Conservation (phyloP, 306 rosid genomes). For the Rubus idaeus region DNA sequence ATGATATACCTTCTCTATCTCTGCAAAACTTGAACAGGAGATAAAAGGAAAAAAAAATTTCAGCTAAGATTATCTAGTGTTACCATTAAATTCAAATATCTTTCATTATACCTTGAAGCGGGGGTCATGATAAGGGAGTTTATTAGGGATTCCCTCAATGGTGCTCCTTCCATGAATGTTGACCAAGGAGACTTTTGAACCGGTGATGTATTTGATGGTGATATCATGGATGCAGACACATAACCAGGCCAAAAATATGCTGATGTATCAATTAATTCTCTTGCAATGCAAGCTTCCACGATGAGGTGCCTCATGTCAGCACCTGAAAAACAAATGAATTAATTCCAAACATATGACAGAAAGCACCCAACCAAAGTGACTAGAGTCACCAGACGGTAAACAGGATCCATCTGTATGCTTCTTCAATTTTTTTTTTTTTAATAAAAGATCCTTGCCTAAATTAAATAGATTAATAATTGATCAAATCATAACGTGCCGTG, state of each 20-base stretch:
- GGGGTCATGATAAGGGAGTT: constrained; percentile 56
- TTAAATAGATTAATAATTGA: background rate
- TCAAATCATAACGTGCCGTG: constrained; percentile 7
- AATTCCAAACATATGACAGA: constrained; percentile 26
- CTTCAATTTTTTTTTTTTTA: background rate
- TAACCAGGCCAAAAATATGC: constrained; percentile 74
- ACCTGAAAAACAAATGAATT: constrained; percentile 41
- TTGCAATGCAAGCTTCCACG: constrained; percentile 81
- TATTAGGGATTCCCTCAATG: constrained; percentile 50
- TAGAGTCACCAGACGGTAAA: background rate
- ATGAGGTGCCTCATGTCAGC: constrained; percentile 82
- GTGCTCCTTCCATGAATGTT: constrained; percentile 71
- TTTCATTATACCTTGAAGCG: constrained; percentile 59
- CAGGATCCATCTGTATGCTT: background rate
- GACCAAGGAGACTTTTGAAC: constrained; percentile 67
- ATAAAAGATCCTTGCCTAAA: background rate
- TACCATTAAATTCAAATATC: constrained; percentile 20
- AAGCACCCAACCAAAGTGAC: constrained; percentile 1
- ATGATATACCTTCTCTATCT: constrained; percentile 71
- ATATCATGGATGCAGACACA: constrained; percentile 45
- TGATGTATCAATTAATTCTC: constrained; percentile 64
- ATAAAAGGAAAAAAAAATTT: constrained; percentile 32
- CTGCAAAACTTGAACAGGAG: constrained; percentile 53
- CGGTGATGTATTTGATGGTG: constrained; percentile 43
- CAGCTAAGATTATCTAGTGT: constrained; percentile 24